phyloP scores from a whole-genome alignment of 148 eudicot species.

The Camellia granthamiana region DNA sequence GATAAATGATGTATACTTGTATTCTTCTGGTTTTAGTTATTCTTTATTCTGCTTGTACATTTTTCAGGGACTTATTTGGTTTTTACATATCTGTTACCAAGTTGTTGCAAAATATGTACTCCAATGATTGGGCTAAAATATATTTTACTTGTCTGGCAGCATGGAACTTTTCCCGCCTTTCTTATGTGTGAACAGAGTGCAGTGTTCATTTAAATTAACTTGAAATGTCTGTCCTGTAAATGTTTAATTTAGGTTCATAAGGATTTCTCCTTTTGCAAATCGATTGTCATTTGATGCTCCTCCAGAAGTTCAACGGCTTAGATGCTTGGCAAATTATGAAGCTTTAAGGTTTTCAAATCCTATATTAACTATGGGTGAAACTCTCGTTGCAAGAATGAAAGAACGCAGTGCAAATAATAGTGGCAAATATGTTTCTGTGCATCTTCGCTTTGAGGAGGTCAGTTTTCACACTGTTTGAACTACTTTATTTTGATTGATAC shows the following conservation, averaged over 20 bases:
- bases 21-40: background rate
- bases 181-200: background rate
- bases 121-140: too few species aligned
- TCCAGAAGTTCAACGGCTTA: constrained; percentile 79
- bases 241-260: constrained; percentile 57
- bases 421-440: constrained; percentile 95
- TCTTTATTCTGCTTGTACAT: background rate
- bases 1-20: background rate
- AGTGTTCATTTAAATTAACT: constrained; percentile 5
- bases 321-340: constrained; percentile 94
- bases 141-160: too few species aligned
- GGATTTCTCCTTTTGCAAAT: constrained; percentile 99
- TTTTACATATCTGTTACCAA: too few species aligned
- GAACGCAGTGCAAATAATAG: constrained; percentile 66
- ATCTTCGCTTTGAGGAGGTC: constrained; percentile 99
- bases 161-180: too few species aligned
- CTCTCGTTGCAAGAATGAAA: constrained; percentile 85
- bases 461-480: constrained; percentile 20
- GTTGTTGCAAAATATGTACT: too few species aligned
- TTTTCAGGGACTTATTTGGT: too few species aligned
- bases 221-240: background rate
- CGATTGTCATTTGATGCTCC: constrained; percentile 95
- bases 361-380: constrained; percentile 60
- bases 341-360: constrained; percentile 85
- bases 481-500: constrained; percentile 3